phyloP scores from a whole-genome alignment of 352 stramenopile species.

The Pythium aphanidermatum region DNA sequence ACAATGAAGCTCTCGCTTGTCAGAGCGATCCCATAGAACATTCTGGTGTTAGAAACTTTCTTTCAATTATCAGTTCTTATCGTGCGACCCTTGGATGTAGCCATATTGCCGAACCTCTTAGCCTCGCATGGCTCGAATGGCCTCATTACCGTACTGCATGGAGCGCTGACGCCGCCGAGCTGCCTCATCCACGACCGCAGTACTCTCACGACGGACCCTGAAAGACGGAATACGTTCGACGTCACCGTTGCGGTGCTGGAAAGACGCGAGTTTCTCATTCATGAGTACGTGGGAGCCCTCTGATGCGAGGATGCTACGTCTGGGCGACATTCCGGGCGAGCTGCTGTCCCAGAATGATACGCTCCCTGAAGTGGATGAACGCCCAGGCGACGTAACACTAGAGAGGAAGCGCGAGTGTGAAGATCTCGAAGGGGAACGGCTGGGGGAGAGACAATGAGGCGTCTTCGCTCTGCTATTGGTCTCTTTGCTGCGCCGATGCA shows the following conservation, averaged over 20 bases:
- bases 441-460: too few relatives aligned
- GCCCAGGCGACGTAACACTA: too few relatives aligned
- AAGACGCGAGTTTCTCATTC: constrained; percentile 39
- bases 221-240: constrained; percentile 25
- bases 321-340: constrained; percentile 5
- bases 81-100: too few relatives aligned
- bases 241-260: constrained; percentile 28
- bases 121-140: neutral
- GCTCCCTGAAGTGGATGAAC: too few relatives aligned
- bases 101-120: neutral
- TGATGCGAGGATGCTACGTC: constrained; percentile 40
- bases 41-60: too few relatives aligned
- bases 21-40: neutral
- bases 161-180: constrained; percentile 25
- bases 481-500: neutral
- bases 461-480: too few relatives aligned
- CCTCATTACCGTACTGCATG: constrained; percentile 14
- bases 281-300: constrained; percentile 47
- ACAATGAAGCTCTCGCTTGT: neutral
- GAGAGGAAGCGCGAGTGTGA: too few relatives aligned
- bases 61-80: neutral
- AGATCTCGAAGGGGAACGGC: neutral
- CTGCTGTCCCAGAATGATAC: constrained; percentile 2
- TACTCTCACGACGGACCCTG: constrained; percentile 34
- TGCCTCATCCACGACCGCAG: constrained; percentile 21